Base-by-base conservation (phyloP, 257 asterid genomes). In the Plantago major region DNA sequence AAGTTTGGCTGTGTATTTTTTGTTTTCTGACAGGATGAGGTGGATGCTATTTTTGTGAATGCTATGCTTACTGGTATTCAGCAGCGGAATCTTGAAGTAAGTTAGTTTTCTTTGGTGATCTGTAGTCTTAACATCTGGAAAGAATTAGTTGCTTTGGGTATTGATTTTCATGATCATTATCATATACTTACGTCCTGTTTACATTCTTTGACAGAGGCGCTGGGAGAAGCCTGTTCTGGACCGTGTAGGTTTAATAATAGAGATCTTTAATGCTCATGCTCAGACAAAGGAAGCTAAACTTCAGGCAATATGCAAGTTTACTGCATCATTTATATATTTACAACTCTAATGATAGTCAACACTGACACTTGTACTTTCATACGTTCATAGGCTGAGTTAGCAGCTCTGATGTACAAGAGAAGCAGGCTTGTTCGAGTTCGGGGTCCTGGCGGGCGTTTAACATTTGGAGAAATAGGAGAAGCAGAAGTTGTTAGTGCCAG, bases 241-340 rank as follows among this genome's bases (percentile, higher is more conserved):
- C 76, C 95, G 96, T 19, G 83, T 93, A 44, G 91, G 96, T 62
- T 89, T 93, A 60, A 93, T 93, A 62, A 89, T 92, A 74, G 96
- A 87, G 78, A 89, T 93, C 70, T 93, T 93, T 66, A 87, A 89
- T 74, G 99, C 99, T 63, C 99, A 89, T 81, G 99, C 99, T 63
- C 96, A 85, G 78, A 93, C 99, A 47, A 93, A 93, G 81, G 99
- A 93, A 77, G 99, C 95, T 57, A 93, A 87, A 72, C 73, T 89
- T 62, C 97, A 92, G 90, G 99, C 87, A 54, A 51, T 58, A 11
- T 44, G 46, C 69, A 65, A 58, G 76, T 56, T 46, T 47, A 57
- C 63, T 59, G 64, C 63, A 58, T 42, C 56, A 58, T 60, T 58
- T 37, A 44, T 62, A 45, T 50, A 68, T 48, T 53, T 58, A 15